Percentiles rank a stretch among this genome's conserved stretches.
Conservation (phyloP, 2,329 filamentous ascomycete species). For the Penicillium aurantiogriseum region DNA sequence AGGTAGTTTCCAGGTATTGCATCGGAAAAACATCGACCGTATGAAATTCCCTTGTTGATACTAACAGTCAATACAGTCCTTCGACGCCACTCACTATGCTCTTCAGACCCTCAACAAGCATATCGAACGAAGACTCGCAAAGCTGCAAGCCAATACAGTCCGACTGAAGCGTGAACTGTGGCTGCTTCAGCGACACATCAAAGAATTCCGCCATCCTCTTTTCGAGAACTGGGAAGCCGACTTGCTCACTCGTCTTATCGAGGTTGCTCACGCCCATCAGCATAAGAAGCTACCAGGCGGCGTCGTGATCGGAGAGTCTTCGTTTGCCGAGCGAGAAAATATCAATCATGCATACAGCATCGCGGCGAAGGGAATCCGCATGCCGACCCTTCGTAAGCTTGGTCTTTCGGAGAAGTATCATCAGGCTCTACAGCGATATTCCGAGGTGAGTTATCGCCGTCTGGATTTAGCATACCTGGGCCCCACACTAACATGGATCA, state of each 20-base stretch:
- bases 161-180: conserved; percentile 28
- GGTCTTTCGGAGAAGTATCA: conserved; percentile 28
- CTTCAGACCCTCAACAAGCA: conserved; percentile 28
- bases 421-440: conserved; percentile 30
- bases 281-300: conserved; percentile 24
- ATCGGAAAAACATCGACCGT: not conserved
- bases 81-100: conserved; percentile 19
- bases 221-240: conserved; percentile 38
- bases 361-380: conserved; percentile 27
- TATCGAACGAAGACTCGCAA: conserved; percentile 25
- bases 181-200: conserved; percentile 28
- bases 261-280: conserved; percentile 28
- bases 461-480: not conserved
- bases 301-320: conserved; percentile 18
- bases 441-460: conserved; percentile 23
- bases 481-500: conserved; percentile 9
- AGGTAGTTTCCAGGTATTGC: conserved; percentile 2
- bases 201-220: conserved; percentile 26
- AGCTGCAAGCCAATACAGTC: conserved; percentile 20
- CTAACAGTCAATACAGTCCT: conserved; percentile 15
- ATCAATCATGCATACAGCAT: conserved; percentile 26
- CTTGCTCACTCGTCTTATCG: conserved; percentile 37
- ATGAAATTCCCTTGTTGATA: not conserved
- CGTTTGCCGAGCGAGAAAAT: conserved; percentile 16
- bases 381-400: conserved; percentile 24